Base-by-base conservation (phyloP, 1,284 basidiomycete genomes). In the Ustilago cynodontis region DNA sequence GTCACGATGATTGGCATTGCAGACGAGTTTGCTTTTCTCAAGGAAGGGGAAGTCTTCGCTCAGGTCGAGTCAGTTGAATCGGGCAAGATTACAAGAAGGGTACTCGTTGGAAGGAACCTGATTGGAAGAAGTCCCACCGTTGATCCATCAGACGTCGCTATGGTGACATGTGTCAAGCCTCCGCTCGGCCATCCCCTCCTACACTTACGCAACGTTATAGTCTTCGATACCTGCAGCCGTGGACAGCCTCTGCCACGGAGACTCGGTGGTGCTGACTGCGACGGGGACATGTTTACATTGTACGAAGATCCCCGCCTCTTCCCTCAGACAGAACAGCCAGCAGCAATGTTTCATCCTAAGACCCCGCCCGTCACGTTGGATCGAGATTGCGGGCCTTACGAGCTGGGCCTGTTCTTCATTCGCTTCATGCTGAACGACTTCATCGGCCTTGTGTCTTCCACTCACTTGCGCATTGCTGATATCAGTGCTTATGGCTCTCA, bases 391-490 rank as follows among this genome's bases (percentile, higher is more conserved):
- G 31, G 33, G 11, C 91, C 91, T 87, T 86, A 81, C 20, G 93
- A 92, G 85, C 91, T 93, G 1, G 91, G 90, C 0, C 89, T 91
- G 33, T 93, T 93, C 80, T 89, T 93, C 16, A 88, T 91, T 54
- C 90, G 92, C 59, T 93, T 59, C 18, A 67, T 72, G 28, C 90
- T 88, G 71, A 91, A 89, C 52, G 91, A 92, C 79, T 62, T 82
- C 88, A 37, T 85, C 91, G 83, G 50, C 89, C 91, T n/a, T 88
- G 90, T 81, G 2, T 72, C 77, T 2, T 53, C 72, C 2, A 88
- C 91, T 50, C 90, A 93, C 75, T 88, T 94, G 14, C 88, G 90
- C 49, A 90, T 92, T 35, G 90, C 92, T 0, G 93, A 94, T 80
- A 89, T 90, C 73, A 90, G 89, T 50, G 70, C 75, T 0, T 26